Evolutionary conservation across 75 land plant genomes (phyloP).

Genomic region (Sequoiadendron giganteum): DNA sequence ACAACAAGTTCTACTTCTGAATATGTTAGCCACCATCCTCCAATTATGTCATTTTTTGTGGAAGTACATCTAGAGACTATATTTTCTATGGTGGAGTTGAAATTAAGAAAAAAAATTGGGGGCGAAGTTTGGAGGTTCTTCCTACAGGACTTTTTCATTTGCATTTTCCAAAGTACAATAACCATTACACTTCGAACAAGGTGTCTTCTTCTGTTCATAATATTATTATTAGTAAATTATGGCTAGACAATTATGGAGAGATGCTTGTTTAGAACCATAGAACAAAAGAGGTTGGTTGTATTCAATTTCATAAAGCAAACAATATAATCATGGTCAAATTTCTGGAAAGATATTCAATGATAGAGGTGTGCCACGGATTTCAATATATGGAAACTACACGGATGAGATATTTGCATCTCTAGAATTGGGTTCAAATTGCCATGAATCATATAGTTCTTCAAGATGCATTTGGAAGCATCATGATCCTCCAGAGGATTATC

Average conservation of each 20-base stretch:
- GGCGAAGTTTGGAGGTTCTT: slow-evolving; percentile 44
- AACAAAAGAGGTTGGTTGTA: slow-evolving; percentile 32
- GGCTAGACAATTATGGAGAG: slow-evolving; percentile 54
- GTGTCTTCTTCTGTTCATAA: slow-evolving; percentile 42
- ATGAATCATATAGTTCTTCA: slow-evolving; percentile 12
- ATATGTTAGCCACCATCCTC: slow-evolving; percentile 53
- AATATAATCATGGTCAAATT: slow-evolving; percentile 37
- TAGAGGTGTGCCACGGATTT: slow-evolving; percentile 19
- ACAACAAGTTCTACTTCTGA: slow-evolving; percentile 30
- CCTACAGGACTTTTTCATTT: slow-evolving; percentile 30
- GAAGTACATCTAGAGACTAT: slow-evolving; percentile 23
- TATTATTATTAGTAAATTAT: slow-evolving; percentile 36
- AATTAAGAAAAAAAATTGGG: slow-evolving; percentile 50
- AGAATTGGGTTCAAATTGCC: slow-evolving; percentile 19
- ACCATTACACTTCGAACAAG: slow-evolving; percentile 43
- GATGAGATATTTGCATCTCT: slow-evolving; percentile 24
- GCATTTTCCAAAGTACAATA: slow-evolving; percentile 25
- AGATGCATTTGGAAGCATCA: slow-evolving; percentile 35
- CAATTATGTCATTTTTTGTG: slow-evolving; percentile 37
- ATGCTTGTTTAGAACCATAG: slow-evolving; percentile 26
- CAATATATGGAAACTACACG: slow-evolving; percentile 44
- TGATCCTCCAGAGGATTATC: slow-evolving; percentile 37
- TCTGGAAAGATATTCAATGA: slow-evolving; percentile 43
- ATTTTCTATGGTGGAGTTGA: slow-evolving; percentile 42
- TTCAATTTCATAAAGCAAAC: slow-evolving; percentile 45